Evolutionary conservation across 2,329 filamentous ascomycete species (phyloP), one percentile per base, ranked within the genome.

Genomic region (Cladophialophora chaetospira): DNA sequence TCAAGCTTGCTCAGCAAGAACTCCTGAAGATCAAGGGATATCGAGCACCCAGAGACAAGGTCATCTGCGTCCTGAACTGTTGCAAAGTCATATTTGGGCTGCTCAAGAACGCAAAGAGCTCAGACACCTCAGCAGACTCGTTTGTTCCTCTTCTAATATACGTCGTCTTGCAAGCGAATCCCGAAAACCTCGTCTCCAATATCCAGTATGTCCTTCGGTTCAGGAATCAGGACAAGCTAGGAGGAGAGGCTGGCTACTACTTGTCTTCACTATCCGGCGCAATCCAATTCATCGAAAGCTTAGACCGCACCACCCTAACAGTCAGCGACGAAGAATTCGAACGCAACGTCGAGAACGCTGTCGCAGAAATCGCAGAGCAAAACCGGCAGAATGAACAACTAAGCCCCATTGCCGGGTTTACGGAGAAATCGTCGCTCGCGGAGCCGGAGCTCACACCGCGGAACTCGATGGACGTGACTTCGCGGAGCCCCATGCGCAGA

Each of bases 51-150:
- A 81, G 94, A 66, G 94, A 99, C 77, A 99, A 99, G 74, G 94
- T 99, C 53, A 97, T 99, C 47, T 99, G 94, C 72, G 91, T 97
- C 43, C 77, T 99, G 54, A 99, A 99, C 74, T 97, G 92, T 76
- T 99, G 94, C 83, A 99, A 99, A 75, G 95, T 99, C 62, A 97
- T 99, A 62, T 97, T 99, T 73, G 94, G 93, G 15, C 84, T 96
- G 46, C 78, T 99, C 50, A 92, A 93, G 64, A 95, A 97, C 70
- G 86, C 90, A 51, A 95, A 96, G 73, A 88, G 88, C 54, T 72
- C 71, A 1, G 94, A 99, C 70, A 93, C 92, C 19, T 97, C 93
- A 1, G 94, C 94, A 10, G 94, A 99, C 74, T 91, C 93, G 0
- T 99, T 99, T 67, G 91, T 97, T 76, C 89, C 94, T 3, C 80